These are phyloP conservation scores for Atkinsonella texensis DNA, from an alignment of 2,329 filamentous ascomycete species.

Conservation along the genomic window DNA sequence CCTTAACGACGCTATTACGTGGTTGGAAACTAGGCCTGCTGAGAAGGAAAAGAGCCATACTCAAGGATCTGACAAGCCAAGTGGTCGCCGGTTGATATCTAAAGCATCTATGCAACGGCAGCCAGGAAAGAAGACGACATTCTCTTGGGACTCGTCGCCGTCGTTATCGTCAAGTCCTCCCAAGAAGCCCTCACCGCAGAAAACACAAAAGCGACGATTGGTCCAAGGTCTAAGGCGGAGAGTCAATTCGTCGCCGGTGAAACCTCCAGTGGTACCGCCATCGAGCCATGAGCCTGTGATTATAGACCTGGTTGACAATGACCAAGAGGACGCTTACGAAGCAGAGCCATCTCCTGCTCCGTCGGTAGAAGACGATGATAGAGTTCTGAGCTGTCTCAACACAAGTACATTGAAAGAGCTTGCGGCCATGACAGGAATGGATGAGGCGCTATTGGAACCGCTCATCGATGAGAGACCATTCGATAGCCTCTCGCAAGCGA, in stretches of 20 bases:
- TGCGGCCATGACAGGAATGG: conserved; percentile 67
- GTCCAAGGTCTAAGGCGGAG: conserved; percentile 24
- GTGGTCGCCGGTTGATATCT: conserved; percentile 18
- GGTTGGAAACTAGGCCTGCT: conserved; percentile 14
- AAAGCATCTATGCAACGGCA: conserved; percentile 17
- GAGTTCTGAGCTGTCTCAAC: conserved; percentile 73
- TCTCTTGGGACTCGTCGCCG: conserved; percentile 11
- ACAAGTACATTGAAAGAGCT: conserved; percentile 63
- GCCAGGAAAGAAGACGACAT: conserved; percentile 5
- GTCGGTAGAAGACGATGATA: conserved; percentile 21
- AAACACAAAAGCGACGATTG: conserved; percentile 18
- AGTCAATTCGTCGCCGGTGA: conserved; percentile 14
- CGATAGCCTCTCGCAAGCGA: conserved; percentile 49
- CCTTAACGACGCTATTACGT: conserved; percentile 22
- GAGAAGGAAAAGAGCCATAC: background rate
- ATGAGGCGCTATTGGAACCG: conserved; percentile 53
- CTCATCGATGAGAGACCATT: conserved; percentile 71
- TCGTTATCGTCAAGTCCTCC: conserved; percentile 17
- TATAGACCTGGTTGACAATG: conserved; percentile 26
- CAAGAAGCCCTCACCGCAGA: conserved; percentile 12
- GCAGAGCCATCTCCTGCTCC: conserved; percentile 20
- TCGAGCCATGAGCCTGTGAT: conserved; percentile 23
- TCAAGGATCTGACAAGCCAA: conserved; percentile 10
- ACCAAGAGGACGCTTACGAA: conserved; percentile 29
- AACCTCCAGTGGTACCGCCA: conserved; percentile 11